These are phyloP conservation scores for Sporothrix mexicana DNA, from an alignment of 2,329 filamentous ascomycete genomes.

Conservation along the genomic window DNA sequence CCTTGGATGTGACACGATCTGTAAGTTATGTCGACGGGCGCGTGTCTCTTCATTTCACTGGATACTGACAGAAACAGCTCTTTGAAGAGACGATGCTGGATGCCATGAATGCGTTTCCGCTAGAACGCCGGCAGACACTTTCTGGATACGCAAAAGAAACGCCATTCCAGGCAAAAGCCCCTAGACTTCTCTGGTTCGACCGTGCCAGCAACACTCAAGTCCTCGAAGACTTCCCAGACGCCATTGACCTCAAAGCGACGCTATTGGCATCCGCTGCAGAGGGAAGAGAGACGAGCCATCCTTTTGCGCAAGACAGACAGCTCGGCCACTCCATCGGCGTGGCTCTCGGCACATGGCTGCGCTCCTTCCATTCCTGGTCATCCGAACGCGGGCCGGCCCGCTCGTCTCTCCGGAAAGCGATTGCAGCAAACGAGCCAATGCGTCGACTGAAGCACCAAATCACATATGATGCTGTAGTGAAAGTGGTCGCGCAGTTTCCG, in stretches of 20 bases:
- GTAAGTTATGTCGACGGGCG: slow-evolving; percentile 38
- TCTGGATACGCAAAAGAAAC: neutral
- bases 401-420: slow-evolving; percentile 32
- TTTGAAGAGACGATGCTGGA: slow-evolving; percentile 16
- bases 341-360: neutral
- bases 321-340: neutral
- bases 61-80: neutral
- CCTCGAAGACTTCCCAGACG: slow-evolving; percentile 46
- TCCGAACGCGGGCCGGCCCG: slow-evolving; percentile 9
- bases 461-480: slow-evolving; percentile 47
- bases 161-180: neutral
- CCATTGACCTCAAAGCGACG: slow-evolving; percentile 45
- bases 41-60: too few relatives aligned
- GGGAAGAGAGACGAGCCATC: slow-evolving; percentile 26
- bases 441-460: slow-evolving; percentile 47
- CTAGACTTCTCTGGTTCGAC: slow-evolving; percentile 44
- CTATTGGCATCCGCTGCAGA: slow-evolving; percentile 41
- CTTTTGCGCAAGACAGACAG: neutral
- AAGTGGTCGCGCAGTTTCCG: slow-evolving; percentile 43
- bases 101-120: neutral
- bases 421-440: slow-evolving; percentile 45
- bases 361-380: slow-evolving; percentile 13
- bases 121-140: too few relatives aligned
- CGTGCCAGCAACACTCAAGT: slow-evolving; percentile 46
- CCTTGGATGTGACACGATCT: slow-evolving; percentile 46